phyloP scores from a whole-genome alignment of 1,139 yeast species.

The Geotrichum restrictum region DNA sequence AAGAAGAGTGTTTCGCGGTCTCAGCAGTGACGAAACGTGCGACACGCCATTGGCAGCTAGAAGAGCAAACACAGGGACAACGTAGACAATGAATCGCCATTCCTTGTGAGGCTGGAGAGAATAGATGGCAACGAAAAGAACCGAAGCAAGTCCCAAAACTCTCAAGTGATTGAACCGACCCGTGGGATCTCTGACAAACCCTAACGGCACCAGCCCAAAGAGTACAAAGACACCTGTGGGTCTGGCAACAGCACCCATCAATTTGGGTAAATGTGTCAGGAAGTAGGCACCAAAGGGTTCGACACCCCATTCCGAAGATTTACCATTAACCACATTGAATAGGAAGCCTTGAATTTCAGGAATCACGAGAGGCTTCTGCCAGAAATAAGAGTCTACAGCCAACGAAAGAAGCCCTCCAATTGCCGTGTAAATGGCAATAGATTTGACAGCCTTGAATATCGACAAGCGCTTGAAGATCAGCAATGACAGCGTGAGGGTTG shows the following conservation, averaged over 20 bases:
- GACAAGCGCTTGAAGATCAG: constrained; percentile 43
- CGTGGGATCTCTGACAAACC: constrained; percentile 35
- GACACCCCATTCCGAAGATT: constrained; percentile 76
- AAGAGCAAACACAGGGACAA: constrained; percentile 63
- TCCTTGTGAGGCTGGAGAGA: constrained; percentile 91
- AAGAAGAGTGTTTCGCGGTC: constrained; percentile 3
- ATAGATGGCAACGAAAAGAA: constrained; percentile 55
- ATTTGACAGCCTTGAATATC: constrained; percentile 39
- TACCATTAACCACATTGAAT: constrained; percentile 71
- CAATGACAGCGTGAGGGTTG: constrained; percentile 42
- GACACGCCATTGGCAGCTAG: constrained; percentile 64
- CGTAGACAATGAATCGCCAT: constrained; percentile 83
- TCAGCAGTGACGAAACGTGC: constrained; percentile 13
- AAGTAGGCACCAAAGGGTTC: constrained; percentile 74
- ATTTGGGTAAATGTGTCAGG: constrained; percentile 26
- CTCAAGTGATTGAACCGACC: constrained; percentile 38
- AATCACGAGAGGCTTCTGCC: constrained; percentile 50
- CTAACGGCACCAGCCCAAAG: constrained; percentile 43
- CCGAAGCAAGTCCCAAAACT: constrained; percentile 46
- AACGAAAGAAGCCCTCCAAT: constrained; percentile 52
- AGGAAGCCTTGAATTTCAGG: constrained; percentile 75
- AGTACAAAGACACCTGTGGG: constrained; percentile 13
- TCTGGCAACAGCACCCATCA: constrained; percentile 9
- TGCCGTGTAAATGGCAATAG: constrained; percentile 52
- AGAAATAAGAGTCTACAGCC: constrained; percentile 68